These are phyloP conservation scores for Coemansia umbellata DNA, from an alignment of 192 early-diverging fungal species.

Conservation along the genomic window DNA sequence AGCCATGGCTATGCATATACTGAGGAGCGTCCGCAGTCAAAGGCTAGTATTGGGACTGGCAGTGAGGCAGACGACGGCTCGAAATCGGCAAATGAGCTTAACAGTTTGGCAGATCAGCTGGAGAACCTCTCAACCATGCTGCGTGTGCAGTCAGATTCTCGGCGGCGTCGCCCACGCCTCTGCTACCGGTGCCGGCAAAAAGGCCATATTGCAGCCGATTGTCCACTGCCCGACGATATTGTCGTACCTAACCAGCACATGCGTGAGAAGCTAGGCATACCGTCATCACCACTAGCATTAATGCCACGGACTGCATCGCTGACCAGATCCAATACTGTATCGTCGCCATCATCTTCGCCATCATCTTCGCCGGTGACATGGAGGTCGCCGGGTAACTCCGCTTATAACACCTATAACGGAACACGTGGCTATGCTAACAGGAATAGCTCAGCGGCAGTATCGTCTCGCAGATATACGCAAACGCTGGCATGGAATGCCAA, in stretches of 20 bases:
- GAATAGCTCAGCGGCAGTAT: background rate
- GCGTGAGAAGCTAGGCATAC: constrained; percentile 16
- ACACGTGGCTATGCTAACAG: constrained; percentile 2
- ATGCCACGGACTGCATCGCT: constrained; percentile 1
- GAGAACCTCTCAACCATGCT: constrained; percentile 38
- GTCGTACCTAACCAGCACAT: constrained; percentile 26
- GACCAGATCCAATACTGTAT: constrained; percentile 13
- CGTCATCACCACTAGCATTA: background rate
- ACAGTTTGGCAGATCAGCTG: constrained; percentile 41
- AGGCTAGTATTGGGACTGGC: constrained; percentile 5
- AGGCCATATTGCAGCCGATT: constrained; percentile 42
- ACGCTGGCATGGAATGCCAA: constrained; percentile 18
- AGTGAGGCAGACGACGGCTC: constrained; percentile 31
- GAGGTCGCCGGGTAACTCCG: constrained; percentile 14
- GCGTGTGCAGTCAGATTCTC: constrained; percentile 43
- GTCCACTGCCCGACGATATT: constrained; percentile 29
- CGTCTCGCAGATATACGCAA: constrained; percentile 27
- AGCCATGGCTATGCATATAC: background rate
- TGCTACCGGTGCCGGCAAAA: constrained; percentile 51
- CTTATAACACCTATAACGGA: constrained; percentile 5
- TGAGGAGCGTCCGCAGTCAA: constrained; percentile 11
- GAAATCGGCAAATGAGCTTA: constrained; percentile 34
- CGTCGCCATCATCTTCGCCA: background rate
- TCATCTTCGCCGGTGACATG: constrained; percentile 5
- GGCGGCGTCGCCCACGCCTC: constrained; percentile 36